Conservation (phyloP, 768 basidiomycete species). For the Psilocybe cyanescens region DNA sequence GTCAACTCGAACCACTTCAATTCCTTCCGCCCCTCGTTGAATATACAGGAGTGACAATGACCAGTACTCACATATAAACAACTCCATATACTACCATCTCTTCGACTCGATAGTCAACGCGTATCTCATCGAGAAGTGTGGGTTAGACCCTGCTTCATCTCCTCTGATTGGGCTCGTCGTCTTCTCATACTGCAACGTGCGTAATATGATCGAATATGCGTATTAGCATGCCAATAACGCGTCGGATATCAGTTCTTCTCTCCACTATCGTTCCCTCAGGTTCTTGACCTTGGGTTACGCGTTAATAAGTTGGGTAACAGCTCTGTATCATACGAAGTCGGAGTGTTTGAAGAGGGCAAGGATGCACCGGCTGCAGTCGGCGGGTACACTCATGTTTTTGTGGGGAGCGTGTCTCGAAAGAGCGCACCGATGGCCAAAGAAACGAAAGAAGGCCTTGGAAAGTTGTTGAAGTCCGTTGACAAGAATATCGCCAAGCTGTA, state of each 20-base stretch:
- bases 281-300: conserved; percentile 70
- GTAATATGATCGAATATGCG: conserved; percentile 7
- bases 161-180: conserved; percentile 76
- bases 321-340: conserved; percentile 82
- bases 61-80: conserved; percentile 84
- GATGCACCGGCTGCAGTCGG: conserved; percentile 48
- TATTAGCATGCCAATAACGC: background rate
- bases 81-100: conserved; percentile 78
- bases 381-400: conserved; percentile 86
- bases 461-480: conserved; percentile 27
- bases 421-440: conserved; percentile 49
- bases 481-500: conserved; percentile 22
- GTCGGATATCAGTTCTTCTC: conserved; percentile 57
- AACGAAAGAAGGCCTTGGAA: conserved; percentile 50
- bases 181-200: conserved; percentile 72
- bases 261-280: conserved; percentile 74
- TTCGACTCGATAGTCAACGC: conserved; percentile 85
- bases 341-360: conserved; percentile 62
- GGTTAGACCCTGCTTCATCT: conserved; percentile 52
- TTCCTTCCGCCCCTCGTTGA: background rate
- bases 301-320: conserved; percentile 71
- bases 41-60: conserved; percentile 79
- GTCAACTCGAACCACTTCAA: background rate
- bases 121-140: conserved; percentile 72
- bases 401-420: conserved; percentile 61